Conservation (phyloP, 257 asterid genomes). For the Nicotiana undulata region DNA sequence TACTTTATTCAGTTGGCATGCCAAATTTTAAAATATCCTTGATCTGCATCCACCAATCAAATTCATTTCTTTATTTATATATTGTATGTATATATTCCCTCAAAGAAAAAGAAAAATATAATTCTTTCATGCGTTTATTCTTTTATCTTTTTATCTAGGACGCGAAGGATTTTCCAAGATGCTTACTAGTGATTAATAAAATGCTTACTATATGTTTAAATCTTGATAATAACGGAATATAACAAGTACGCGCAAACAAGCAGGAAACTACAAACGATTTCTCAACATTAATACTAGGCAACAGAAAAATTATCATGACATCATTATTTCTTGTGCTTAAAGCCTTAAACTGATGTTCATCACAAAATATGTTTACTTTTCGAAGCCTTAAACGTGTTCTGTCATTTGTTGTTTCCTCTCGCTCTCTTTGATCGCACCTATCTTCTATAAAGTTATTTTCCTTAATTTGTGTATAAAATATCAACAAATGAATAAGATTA, state of each 20-base stretch:
- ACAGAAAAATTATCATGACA: too few relatives aligned
- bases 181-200: background rate
- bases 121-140: background rate
- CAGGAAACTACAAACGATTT: too few relatives aligned
- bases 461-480: too few relatives aligned
- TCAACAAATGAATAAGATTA: too few relatives aligned
- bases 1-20: conserved; percentile 8
- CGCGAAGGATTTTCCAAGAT: too few relatives aligned
- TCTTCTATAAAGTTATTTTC: too few relatives aligned
- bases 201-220: background rate
- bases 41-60: conserved; percentile 46
- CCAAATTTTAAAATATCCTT: background rate
- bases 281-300: too few relatives aligned
- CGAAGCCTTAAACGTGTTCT: too few relatives aligned
- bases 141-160: background rate
- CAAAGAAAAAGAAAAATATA: background rate
- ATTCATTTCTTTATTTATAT: background rate
- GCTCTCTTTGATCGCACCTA: too few relatives aligned
- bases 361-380: background rate
- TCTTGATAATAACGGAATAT: too few relatives aligned
- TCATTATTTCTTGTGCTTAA: background rate
- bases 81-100: background rate
- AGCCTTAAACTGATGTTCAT: background rate
- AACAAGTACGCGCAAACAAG: too few relatives aligned
- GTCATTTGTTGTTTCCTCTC: too few relatives aligned